Evolutionary conservation across 2,329 filamentous ascomycete genomes (phyloP), one percentile per base, ranked within the genome.

Genomic region (Fusarium redolens): DNA sequence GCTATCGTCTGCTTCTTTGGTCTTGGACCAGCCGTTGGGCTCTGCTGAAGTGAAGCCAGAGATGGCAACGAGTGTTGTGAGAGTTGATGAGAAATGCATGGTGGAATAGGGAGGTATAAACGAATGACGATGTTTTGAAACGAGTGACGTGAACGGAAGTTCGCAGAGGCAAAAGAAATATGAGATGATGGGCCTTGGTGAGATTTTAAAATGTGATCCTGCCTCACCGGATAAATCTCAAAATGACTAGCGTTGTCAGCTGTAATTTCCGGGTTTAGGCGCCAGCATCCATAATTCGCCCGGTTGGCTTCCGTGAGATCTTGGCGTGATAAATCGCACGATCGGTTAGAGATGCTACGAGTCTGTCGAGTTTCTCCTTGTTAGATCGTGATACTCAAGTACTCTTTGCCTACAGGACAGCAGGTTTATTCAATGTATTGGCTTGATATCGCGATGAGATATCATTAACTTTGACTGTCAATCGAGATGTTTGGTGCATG

Each of bases 1-100:
- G 43, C 72, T 71, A 14, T 74, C 72, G 7, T 40, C n/a, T 4
- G 72, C 72, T 45, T 55, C 37, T 14, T 62, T 75, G 37, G 65
- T 72, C 33, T 61, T 61, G 28, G 72, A 74, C 72, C 72, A 74
- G 52, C 72, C 72, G 51, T 74, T 74, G 44, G 72, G 72, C 0
- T 50, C 43, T 2, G 72, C 72, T 6, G 47, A 71, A 28, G 70
- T 41, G 56, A 71, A 50, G 20, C 62, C 55, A 5, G 55, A 22
- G 7, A 73, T 37, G 47, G 67, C 62, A 31, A 68, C 11, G 17
- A 73, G 38, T 6, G 66, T 43, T 10, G 57, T n/a, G 9, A 68
- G 45, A 5, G 54, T 51, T 25, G 25, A 25, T 12, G 54, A 61
- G 40, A 55, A 56, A 20, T 35, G 58, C 71, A 73, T 73, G 40